phyloP scores from a whole-genome alignment of 2,329 filamentous ascomycete species.

The Periconia sp. region DNA sequence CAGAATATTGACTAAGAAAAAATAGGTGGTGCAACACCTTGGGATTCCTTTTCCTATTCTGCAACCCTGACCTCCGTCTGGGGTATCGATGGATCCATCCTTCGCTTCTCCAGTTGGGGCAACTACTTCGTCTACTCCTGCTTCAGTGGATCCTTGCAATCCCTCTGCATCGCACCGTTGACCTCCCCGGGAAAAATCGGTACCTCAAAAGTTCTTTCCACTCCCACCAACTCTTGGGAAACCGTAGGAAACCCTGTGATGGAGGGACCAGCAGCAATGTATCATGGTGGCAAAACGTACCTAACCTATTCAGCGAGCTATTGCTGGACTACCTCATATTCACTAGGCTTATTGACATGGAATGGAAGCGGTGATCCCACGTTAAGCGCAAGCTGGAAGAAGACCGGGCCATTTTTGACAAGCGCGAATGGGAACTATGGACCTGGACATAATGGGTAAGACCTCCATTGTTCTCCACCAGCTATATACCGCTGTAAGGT shows the following conservation, averaged over 20 bases:
- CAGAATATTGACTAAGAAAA: too few relatives aligned
- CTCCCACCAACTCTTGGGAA: constrained; percentile 61
- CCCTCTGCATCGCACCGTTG: constrained; percentile 49
- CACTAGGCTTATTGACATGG: constrained; percentile 61
- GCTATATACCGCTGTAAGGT: too few relatives aligned
- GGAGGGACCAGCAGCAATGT: constrained; percentile 62
- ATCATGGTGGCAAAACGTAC: constrained; percentile 60
- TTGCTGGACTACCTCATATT: constrained; percentile 63
- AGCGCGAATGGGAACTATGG: constrained; percentile 64
- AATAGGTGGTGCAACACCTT: constrained; percentile 58
- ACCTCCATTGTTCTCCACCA: too few relatives aligned
- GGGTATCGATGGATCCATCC: constrained; percentile 60
- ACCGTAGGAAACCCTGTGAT: constrained; percentile 58
- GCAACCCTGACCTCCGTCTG: constrained; percentile 53
- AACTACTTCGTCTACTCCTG: constrained; percentile 65
- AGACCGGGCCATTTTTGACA: constrained; percentile 59
- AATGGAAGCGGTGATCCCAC: constrained; percentile 57
- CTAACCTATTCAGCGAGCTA: constrained; percentile 62
- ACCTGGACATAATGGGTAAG: constrained; percentile 63
- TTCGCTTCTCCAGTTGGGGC: constrained; percentile 54
- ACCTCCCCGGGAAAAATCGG: constrained; percentile 54
- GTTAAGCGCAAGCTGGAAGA: constrained; percentile 55
- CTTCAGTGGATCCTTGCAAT: constrained; percentile 53
- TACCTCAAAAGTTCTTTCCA: constrained; percentile 56
- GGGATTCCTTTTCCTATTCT: constrained; percentile 58